Percentiles rank a stretch among this genome's conserved stretches.
Evolutionary conservation across 2,329 filamentous ascomycete species (phyloP).

Genomic region (Diaporthe sp.): DNA sequence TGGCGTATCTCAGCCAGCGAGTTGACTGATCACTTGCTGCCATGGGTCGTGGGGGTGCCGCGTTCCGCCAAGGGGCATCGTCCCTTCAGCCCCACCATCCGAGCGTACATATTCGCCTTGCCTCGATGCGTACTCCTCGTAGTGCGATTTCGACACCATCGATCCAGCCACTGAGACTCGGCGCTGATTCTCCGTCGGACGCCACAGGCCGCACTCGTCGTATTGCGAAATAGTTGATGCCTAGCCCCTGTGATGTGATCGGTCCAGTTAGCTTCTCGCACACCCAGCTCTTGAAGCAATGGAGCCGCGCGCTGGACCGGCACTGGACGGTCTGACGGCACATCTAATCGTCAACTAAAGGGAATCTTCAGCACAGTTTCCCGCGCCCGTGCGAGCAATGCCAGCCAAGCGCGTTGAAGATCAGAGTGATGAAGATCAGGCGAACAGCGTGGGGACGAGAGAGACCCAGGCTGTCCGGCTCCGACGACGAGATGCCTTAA

Average conservation of each 20-base stretch:
- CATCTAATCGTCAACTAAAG: conserved; percentile 5
- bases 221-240: conserved; percentile 18
- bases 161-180: not conserved
- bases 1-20: not conserved
- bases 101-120: conserved; percentile 29
- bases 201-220: conserved; percentile 18
- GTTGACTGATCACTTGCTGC: conserved; percentile 13
- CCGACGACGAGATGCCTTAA: not conserved
- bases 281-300: not conserved
- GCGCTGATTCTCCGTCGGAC: conserved; percentile 1
- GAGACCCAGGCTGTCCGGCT: not conserved
- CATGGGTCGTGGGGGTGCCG: not conserved
- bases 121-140: conserved; percentile 4
- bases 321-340: conserved; percentile 8
- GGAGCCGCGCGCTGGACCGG: not conserved
- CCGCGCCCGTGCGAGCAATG: conserved; percentile 6
- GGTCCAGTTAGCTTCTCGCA: not conserved
- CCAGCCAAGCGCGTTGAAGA: not conserved
- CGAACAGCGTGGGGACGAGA: conserved; percentile 1
- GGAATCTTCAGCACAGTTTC: not conserved
- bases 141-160: conserved; percentile 5
- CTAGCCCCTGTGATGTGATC: conserved; percentile 9
- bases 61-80: conserved; percentile 20
- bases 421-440: conserved; percentile 11
- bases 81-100: conserved; percentile 27